Conservation (phyloP, 2,329 filamentous ascomycete genomes). For the Colletotrichum neosansevieriae region DNA sequence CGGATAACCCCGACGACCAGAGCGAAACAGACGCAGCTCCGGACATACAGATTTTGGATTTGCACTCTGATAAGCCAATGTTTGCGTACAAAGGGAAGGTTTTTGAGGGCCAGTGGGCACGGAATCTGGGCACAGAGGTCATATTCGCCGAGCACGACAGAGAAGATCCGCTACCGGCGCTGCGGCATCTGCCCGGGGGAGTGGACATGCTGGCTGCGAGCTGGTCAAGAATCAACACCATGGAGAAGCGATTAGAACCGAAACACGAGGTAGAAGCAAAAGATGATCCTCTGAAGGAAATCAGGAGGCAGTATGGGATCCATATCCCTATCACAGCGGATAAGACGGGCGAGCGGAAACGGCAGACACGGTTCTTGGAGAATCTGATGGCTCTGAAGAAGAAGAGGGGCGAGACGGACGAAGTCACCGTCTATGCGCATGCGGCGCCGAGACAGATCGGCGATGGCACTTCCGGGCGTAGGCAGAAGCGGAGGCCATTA, state of each 20-base stretch:
- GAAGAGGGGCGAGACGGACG: constrained; percentile 72
- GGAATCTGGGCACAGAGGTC: constrained; percentile 86
- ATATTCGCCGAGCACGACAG: constrained; percentile 71
- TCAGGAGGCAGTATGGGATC: constrained; percentile 57
- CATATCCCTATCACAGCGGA: constrained; percentile 60
- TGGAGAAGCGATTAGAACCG: constrained; percentile 69
- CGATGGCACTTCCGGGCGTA: constrained; percentile 30
- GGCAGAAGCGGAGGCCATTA: constrained; percentile 42
- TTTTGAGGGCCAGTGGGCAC: constrained; percentile 84
- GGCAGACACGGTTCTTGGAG: constrained; percentile 71
- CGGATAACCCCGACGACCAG: constrained; percentile 42
- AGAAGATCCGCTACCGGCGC: constrained; percentile 55
- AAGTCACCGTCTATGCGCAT: constrained; percentile 70
- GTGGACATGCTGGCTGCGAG: constrained; percentile 81
- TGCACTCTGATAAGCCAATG: constrained; percentile 81
- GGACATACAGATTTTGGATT: constrained; percentile 83
- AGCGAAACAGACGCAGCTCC: constrained; percentile 43
- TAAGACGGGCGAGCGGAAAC: constrained; percentile 60
- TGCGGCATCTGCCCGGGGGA: constrained; percentile 65
- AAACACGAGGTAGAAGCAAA: constrained; percentile 49
- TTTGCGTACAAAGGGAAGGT: constrained; percentile 83
- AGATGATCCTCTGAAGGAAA: constrained; percentile 52
- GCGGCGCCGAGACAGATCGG: constrained; percentile 51
- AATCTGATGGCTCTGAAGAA: constrained; percentile 74
- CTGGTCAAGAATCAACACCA: constrained; percentile 76